Evolutionary conservation across 2,329 filamentous ascomycete species (phyloP).

Genomic region (Fusarium annulatum): DNA sequence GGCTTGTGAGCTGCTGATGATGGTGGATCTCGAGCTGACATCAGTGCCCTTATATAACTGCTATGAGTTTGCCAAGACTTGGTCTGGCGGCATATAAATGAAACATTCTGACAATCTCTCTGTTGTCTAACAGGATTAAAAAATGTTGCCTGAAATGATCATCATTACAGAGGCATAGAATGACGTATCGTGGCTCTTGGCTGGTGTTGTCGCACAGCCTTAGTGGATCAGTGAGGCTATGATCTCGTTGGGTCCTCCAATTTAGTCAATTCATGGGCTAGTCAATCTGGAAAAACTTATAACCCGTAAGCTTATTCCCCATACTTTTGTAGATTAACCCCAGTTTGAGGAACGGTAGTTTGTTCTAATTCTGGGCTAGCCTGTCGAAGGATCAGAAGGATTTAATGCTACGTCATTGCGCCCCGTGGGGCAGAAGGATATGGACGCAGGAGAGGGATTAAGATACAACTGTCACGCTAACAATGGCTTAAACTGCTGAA

Average conservation of each 20-base stretch:
- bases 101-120: not conserved
- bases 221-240: not conserved
- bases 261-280: fast-evolving
- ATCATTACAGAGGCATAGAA: not conserved
- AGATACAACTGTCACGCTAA: fast-evolving
- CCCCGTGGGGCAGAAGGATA: not conserved
- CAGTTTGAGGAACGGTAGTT: not conserved
- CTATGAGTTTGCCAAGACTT: no score
- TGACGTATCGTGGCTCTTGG: not conserved
- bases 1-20: no score
- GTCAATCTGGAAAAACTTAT: not conserved
- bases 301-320: not conserved
- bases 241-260: no score
- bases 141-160: not conserved
- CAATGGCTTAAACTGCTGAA: fast-evolving
- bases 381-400: not conserved
- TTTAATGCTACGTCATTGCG: not conserved
- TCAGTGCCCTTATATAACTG: not conserved
- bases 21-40: fast-evolving
- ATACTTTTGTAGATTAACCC: not conserved
- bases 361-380: not conserved
- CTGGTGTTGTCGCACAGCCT: not conserved
- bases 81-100: not conserved
- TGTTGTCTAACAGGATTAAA: not conserved
- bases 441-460: fast-evolving